Evolutionary conservation across 805 yeast species (phyloP), one percentile per base, ranked within the genome.

Genomic region (Maudiozyma saulgeensis): DNA sequence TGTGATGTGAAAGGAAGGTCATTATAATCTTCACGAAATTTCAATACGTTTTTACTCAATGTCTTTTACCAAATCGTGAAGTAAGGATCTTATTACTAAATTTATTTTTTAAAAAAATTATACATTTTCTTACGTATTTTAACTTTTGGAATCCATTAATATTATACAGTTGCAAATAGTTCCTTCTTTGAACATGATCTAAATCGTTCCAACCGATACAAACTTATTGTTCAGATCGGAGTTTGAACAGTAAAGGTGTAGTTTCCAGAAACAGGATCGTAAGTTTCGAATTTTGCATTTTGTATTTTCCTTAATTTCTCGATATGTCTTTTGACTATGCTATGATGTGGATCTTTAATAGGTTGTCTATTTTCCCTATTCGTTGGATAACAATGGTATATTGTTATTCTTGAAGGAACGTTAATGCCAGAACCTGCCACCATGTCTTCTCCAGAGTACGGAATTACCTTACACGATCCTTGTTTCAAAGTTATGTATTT

Each of bases 381-480:
- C 15, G 77, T 66, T 21, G 97, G 96, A 67, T 77, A 90, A 62
- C 96, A 86, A 13, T 84, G 81, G 57, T 84, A 86, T 47, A 89
- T 67, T 2, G 91, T 79, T 43, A 89, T 78, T 51, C 76, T 76
- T 6, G 87, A 85, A 8, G 84, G 82, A 32, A 86, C 74, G 61
- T 91, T 91, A 52, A 93, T 73, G 0, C 96, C 98, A 57, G 86
- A 86, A 6, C 96, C 96, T 28, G 64, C 60, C 42, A 71, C 67
- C 12, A 95, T 93, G 54, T 75, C 78, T 19, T 65, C 66, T 23
- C 75, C 78, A 1, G 59, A 53, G 48, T 83, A 82, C 0, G 96
- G 95, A 66, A 88, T 90, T 1, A 88, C 77, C 1, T 77, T 70
- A 64, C 86, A 81, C 12, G 79, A 69, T 56, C 78, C 79, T 31